Evolutionary conservation across 2,329 filamentous ascomycete genomes (phyloP), one percentile per base, ranked within the genome.

Genomic region (Pseudocercospora cruenta): DNA sequence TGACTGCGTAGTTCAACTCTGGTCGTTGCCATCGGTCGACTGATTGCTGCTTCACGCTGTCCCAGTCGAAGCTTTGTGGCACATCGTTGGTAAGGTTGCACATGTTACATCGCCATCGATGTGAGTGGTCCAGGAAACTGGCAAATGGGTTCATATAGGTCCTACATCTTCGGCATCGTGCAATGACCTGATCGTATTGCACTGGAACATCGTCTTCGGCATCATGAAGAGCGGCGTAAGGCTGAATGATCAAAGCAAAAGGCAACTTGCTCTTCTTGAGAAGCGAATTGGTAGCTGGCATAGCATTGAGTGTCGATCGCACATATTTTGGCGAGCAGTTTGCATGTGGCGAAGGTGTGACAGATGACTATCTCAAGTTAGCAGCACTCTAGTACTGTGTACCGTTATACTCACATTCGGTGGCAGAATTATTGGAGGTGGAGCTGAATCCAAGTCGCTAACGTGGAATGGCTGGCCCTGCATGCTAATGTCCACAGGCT

Each of bases 21-120:
- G 93, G 87, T 73, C 95, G 87, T 78, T 96, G 90, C 91, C 95
- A 96, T 76, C 95, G 86, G 78, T 99, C 94, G 59, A 96, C 90
- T 60, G 89, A 91, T 83, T 96, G 94, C 80, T 98, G 94, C 62
- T 93, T 86, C 53, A 92, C 90, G 36, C 93, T 90, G 80, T 99
- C 95, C 95, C 95, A 99, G 78, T 99, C 95, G 72, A 99, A 99
- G 43, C 94, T 94, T 80, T 99, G 95, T n/a, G 95, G 95, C 45
- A 98, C 94, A 74, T 99, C 95, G 78, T 99, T 99, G 73, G 94
- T 97, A 70, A 99, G 85, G 80, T 97, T 98, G 81, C 95, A 99
- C 94, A 99, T 97, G 82, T 99, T 99, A 83, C 95, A 99, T 76
- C 94, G 90, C 95, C 95, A 99, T 77, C 95, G 88, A 81, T 99